Percentiles rank a stretch among this genome's conserved stretches.
Evolutionary conservation across 306 rosid genomes (phyloP).

Genomic region (Ormosia emarginata): DNA sequence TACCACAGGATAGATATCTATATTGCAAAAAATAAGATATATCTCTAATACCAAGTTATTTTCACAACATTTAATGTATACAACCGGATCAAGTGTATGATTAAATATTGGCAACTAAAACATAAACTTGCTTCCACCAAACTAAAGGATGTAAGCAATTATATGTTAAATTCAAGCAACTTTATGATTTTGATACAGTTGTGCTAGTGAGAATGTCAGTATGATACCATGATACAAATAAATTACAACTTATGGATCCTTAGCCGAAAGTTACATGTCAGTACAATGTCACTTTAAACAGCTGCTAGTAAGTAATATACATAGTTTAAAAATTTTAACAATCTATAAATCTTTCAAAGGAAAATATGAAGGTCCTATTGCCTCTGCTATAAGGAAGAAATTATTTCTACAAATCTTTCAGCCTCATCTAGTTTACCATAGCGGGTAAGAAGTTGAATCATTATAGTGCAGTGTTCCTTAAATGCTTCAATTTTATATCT

Average conservation of each 20-base stretch:
- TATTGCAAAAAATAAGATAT: neutral
- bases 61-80: neutral
- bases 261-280: neutral
- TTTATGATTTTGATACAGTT: neutral
- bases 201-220: neutral
- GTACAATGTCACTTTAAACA: constrained; percentile 1
- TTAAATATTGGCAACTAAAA: neutral
- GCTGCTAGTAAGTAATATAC: neutral
- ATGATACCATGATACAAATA: neutral
- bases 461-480: constrained; percentile 48
- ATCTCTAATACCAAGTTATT: neutral
- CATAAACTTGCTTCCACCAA: neutral
- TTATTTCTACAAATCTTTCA: constrained; percentile 45
- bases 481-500: constrained; percentile 54
- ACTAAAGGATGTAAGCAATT: neutral
- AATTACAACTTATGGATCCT: neutral
- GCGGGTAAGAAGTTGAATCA: constrained; percentile 65
- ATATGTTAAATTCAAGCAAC: neutral
- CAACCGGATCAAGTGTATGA: neutral
- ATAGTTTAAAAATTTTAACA: neutral
- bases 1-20: neutral
- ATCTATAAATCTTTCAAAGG: constrained; percentile 8
- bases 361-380: neutral
- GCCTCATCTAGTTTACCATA: constrained; percentile 67
- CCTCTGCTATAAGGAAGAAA: constrained; percentile 38